Base-by-base conservation (phyloP, 495 filamentous ascomycete species). In the Trichoderma orchidacearum region DNA sequence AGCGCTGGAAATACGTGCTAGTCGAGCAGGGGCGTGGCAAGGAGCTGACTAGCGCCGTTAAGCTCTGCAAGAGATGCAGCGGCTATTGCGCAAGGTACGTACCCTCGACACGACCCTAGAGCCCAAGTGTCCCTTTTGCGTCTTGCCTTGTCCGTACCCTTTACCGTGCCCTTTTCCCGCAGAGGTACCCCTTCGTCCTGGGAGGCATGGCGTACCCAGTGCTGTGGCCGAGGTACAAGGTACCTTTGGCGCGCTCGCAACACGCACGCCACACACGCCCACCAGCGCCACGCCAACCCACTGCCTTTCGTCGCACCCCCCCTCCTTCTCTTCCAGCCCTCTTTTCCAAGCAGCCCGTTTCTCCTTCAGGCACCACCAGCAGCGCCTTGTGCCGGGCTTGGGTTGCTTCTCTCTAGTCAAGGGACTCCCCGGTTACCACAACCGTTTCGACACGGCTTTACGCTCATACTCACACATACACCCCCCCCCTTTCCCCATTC, bases 31-130 rank as follows among this genome's bases (percentile, higher is more conserved):
- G 86, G 51, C 85, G 89, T 50, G 85, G 86, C 55, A 97, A 96
- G 72, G 94, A 99, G 70, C 76, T 97, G 65, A 96, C 92, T 28
- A 92, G 90, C 72, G 92, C 88, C 30, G 91, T 96, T 60, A 99
- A 99, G 71, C 83, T 85, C 41, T 99, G 93, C 80, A 96, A 95
- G 74, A 80, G 90, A 68, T 99, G 93, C 68, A 75, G 69, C 55
- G 79, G 81, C 51, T 99, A 92, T 71, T 95, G 90, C 70, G 90
- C 93, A 58, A 92, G 82, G 84, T 90, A 82, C 65, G 82, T 79
- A 60, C 52, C n/a, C 34, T 35, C 52, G 53, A 54, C 29, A 53
- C 51, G 34, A 32, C 51, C 52, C 45, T 52, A 56, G n/a, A n/a
- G n/a, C n/a, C n/a, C 35, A 30, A 31, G 56, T 35, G 15, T 35